phyloP scores from a whole-genome alignment of 2,329 filamentous ascomycete species.

The Diplodia mutila region DNA sequence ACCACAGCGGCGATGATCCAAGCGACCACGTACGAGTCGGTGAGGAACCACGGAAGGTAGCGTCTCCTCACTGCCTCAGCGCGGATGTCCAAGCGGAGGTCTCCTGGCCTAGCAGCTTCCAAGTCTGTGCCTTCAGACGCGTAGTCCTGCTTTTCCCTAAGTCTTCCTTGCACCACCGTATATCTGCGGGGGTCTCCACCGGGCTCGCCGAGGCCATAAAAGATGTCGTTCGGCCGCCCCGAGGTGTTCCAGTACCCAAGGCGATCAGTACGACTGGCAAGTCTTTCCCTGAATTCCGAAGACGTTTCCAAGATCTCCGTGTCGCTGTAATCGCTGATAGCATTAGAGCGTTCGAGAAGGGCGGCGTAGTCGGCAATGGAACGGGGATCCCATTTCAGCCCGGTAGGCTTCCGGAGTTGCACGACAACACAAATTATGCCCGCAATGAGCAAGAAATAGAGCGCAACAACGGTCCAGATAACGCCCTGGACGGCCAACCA shows the following conservation, averaged over 20 bases:
- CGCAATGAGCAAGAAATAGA: conserved; percentile 71
- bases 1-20: conserved; percentile 57
- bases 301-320: conserved; percentile 64
- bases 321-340: conserved; percentile 70
- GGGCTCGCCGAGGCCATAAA: conserved; percentile 77
- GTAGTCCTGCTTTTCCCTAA: conserved; percentile 45
- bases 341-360: conserved; percentile 79
- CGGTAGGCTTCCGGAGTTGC: conserved; percentile 70
- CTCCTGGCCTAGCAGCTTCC: conserved; percentile 38
- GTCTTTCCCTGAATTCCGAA: conserved; percentile 58
- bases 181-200: conserved; percentile 57
- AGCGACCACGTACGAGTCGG: conserved; percentile 65
- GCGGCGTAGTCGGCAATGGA: conserved; percentile 81
- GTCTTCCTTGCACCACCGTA: conserved; percentile 54
- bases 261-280: conserved; percentile 65
- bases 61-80: conserved; percentile 61
- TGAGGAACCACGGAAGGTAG: conserved; percentile 78
- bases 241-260: conserved; percentile 86
- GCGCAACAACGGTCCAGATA: conserved; percentile 73
- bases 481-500: conserved; percentile 81
- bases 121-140: conserved; percentile 38
- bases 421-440: conserved; percentile 59
- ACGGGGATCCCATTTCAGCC: conserved; percentile 81
- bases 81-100: conserved; percentile 57
- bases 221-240: conserved; percentile 66